Base-by-base conservation (phyloP, 1,139 yeast species). In the Blastobotrys indianensis region DNA sequence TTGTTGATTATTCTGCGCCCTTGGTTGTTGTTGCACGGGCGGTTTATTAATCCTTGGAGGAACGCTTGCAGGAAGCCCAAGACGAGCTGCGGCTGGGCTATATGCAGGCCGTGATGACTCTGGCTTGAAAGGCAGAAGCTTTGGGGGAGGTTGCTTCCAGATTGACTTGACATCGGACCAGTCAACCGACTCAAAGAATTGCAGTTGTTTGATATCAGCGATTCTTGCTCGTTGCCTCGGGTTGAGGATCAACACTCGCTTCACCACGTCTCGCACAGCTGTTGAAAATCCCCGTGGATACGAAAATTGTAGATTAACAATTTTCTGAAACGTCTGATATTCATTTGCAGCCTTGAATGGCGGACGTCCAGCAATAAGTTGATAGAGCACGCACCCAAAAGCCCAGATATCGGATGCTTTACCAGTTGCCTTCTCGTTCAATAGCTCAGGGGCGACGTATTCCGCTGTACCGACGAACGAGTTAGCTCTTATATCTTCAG, bases 281-380 rank as follows among this genome's bases (percentile, higher is more conserved):
- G 79, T 68, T 4, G 95, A 94, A 54, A 80, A 78, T 2, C 85
- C 85, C 0, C 90, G 85, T 15, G 88, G 82, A 59, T 85, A 88
- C 2, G 86, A 77, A 65, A 80, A 94, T 53, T 90, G 94, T 32
- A 83, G 76, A 59, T 81, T 82, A 57, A 87, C 84, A 55, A 94
- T 88, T 62, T 90, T 88, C 61, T 94, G 97, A 65, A 94, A 94
- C 0, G 97, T 92, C 48, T 86, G 73, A 60, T 88, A 94, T 65
- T 94, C 98, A 46, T 94, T 92, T n/a, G 84, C 72, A 0, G 95
- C 98, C 61, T 90, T 92, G 68, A 94, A 94, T 9, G 99, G 98
- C 1, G 98, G 98, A 45, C 77, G 76, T 1, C 98, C 98, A 17
- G 94, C 87, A 56, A 94, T 83, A 77, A 94, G 80, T 65, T 94